A percentile compares a stretch with the other conserved stretches of the same genome.
phyloP scores from a whole-genome alignment of 1,284 basidiomycete species.

The Spongispora temasekensis region DNA sequence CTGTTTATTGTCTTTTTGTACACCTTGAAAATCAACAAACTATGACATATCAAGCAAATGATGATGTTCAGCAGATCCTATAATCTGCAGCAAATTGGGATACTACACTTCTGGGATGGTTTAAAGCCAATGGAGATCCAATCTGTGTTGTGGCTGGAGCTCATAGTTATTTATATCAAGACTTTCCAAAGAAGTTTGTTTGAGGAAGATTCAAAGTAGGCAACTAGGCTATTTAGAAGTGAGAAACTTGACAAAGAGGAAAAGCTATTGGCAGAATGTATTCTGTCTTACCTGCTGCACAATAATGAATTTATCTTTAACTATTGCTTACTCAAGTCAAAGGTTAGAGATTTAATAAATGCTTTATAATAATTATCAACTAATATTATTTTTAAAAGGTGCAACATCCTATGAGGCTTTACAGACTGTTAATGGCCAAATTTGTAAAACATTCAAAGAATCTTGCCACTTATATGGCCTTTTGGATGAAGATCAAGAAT shows the following conservation, averaged over 20 bases:
- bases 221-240: neutral
- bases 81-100: too few relatives aligned
- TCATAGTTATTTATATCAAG: neutral
- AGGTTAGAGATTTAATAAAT: neutral
- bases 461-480: slow-evolving; percentile 37
- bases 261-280: slow-evolving; percentile 39
- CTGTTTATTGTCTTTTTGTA: too few relatives aligned
- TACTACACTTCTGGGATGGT: too few relatives aligned
- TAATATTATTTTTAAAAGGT: slow-evolving; percentile 2
- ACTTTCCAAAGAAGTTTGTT: slow-evolving; percentile 14
- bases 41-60: too few relatives aligned
- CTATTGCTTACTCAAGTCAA: neutral
- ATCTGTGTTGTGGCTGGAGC: neutral
- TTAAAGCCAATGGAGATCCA: neutral
- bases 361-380: neutral
- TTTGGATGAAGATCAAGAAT: slow-evolving; percentile 40
- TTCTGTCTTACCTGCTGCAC: slow-evolving; percentile 19
- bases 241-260: neutral
- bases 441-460: slow-evolving; percentile 23
- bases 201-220: neutral
- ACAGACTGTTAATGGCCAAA: slow-evolving; percentile 15
- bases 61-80: too few relatives aligned
- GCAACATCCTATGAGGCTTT: slow-evolving; percentile 34
- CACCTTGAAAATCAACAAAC: too few relatives aligned
- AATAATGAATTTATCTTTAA: neutral